Evolutionary conservation across 2,329 filamentous ascomycete species (phyloP).

Genomic region (Sphaerulina populicola): DNA sequence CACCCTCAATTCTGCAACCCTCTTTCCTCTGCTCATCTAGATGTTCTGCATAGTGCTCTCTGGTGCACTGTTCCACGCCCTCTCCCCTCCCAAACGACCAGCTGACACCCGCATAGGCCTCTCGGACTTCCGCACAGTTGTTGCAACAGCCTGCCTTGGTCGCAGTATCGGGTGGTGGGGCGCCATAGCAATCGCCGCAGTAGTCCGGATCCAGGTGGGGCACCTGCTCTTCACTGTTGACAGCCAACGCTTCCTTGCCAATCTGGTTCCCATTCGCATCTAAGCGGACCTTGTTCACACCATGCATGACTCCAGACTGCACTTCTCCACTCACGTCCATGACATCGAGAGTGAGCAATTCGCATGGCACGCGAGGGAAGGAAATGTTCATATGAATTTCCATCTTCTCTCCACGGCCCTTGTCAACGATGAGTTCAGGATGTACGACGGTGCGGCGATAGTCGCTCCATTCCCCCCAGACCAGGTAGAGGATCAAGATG

Average conservation of each 20-base stretch:
- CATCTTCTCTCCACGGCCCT: conserved; percentile 96
- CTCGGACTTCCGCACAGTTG: conserved; percentile 91
- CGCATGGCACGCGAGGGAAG: conserved; percentile 88
- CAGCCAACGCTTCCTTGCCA: conserved; percentile 58
- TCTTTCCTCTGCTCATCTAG: conserved; percentile 81
- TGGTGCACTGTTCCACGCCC: conserved; percentile 86
- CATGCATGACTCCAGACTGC: conserved; percentile 87
- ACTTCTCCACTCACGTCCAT: conserved; percentile 99
- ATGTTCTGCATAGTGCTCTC: conserved; percentile 86
- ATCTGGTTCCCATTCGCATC: conserved; percentile 67
- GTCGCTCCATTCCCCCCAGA: conserved; percentile 93
- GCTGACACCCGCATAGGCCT: conserved; percentile 78
- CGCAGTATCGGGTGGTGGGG: conserved; percentile 60
- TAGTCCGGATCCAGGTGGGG: conserved; percentile 79
- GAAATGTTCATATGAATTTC: conserved; percentile 97
- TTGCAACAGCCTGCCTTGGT: conserved; percentile 87
- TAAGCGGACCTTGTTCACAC: conserved; percentile 83
- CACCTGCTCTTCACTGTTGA: conserved; percentile 61
- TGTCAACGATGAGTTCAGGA: conserved; percentile 91
- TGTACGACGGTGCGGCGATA: conserved; percentile 79
- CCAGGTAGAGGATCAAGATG: conserved; percentile 76
- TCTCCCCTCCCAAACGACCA: conserved; percentile 95
- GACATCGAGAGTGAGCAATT: conserved; percentile 90
- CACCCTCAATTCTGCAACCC: conserved; percentile 88
- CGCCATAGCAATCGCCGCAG: conserved; percentile 90